phyloP scores from a whole-genome alignment of 306 rosid genomes.

The Rosa rugosa region DNA sequence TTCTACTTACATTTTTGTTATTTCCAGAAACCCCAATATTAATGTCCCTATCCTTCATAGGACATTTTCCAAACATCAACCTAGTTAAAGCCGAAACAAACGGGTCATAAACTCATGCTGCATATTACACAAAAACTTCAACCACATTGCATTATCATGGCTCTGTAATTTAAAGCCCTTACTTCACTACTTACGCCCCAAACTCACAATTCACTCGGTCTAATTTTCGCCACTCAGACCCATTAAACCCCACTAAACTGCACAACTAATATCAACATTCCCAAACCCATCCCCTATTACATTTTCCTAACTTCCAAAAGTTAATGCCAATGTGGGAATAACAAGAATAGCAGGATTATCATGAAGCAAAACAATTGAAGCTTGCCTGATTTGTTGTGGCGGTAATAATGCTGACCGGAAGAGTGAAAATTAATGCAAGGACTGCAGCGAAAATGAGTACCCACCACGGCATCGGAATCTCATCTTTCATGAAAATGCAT shows the following conservation, averaged over 20 bases:
- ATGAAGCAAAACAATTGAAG: not conserved
- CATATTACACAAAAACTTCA: not conserved
- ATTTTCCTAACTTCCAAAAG: not conserved
- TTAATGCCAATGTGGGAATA: not conserved
- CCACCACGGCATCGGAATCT: slow-evolving; percentile 44
- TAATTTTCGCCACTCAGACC: not conserved
- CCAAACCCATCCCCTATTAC: not conserved
- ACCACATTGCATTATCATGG: not conserved
- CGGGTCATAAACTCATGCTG: not conserved
- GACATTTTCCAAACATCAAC: not conserved
- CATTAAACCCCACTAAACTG: not conserved
- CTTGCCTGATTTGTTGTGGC: slow-evolving; percentile 47
- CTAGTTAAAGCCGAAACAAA: not conserved
- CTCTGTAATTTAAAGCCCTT: not conserved
- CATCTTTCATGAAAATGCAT: slow-evolving; percentile 40
- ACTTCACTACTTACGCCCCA: not conserved
- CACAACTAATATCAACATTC: not conserved
- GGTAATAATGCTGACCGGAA: slow-evolving; percentile 41
- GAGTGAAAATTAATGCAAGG: slow-evolving; percentile 39
- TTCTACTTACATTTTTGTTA: not conserved
- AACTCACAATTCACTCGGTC: not conserved
- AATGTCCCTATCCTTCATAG: not conserved
- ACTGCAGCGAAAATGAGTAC: slow-evolving; percentile 35
- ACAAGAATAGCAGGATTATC: not conserved
- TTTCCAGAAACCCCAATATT: not conserved